Evolutionary conservation across 1,139 yeast genomes (phyloP).

Genomic region (Hemisphaericaspora lyxosophila): DNA sequence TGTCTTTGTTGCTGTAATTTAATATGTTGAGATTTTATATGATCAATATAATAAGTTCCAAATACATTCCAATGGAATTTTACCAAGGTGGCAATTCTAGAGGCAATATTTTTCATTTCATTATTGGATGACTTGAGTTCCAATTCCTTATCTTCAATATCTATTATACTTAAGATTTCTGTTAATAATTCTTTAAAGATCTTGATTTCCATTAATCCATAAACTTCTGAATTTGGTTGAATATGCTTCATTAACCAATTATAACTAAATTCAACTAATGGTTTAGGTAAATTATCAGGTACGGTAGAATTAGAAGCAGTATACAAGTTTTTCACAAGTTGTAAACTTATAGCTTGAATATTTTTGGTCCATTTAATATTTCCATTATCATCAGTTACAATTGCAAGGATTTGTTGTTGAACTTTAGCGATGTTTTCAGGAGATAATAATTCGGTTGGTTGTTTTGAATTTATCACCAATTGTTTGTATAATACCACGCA

Average conservation of each 20-base stretch:
- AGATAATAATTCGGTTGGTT: conserved; percentile 24
- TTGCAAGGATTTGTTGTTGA: conserved; percentile 67
- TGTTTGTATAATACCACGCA: conserved; percentile 75
- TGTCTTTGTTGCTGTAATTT: conserved; percentile 12
- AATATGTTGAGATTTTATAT: conserved; percentile 13
- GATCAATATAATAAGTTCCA: conserved; percentile 47
- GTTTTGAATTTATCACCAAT: conserved; percentile 41
- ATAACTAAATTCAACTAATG: conserved; percentile 62
- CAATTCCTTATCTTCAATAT: conserved; percentile 12
- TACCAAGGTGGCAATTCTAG: conserved; percentile 55
- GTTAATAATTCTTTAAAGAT: conserved; percentile 52
- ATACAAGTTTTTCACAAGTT: conserved; percentile 52
- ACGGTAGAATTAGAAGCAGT: conserved; percentile 2
- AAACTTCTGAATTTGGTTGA: conserved; percentile 79
- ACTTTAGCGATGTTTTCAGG: conserved; percentile 33
- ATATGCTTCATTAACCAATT: conserved; percentile 85
- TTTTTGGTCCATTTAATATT: conserved; percentile 90
- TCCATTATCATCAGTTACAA: conserved; percentile 82
- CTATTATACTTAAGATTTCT: conserved; percentile 28
- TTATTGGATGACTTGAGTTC: conserved; percentile 4
- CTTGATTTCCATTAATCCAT: conserved; percentile 72
- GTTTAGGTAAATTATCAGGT: conserved; percentile 29
- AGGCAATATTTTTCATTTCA: conserved; percentile 51
- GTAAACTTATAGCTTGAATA: conserved; percentile 69
- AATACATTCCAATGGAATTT: conserved; percentile 79